These are phyloP conservation scores for Apiospora saccharicola DNA, from an alignment of 2,329 filamentous ascomycete species.

Conservation along the genomic window DNA sequence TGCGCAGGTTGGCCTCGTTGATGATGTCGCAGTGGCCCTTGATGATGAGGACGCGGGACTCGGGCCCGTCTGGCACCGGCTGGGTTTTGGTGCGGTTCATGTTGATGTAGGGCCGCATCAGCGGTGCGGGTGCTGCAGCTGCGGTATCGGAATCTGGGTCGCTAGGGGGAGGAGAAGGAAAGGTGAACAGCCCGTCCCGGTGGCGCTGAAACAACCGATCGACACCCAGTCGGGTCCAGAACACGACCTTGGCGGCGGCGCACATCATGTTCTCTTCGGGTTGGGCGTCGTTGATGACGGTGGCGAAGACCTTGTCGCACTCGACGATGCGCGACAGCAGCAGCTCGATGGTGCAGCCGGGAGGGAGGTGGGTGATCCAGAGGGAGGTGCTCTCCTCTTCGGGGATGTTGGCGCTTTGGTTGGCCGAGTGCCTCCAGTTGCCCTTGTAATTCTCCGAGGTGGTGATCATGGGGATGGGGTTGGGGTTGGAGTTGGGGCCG, in stretches of 20 bases:
- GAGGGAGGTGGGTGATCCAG: constrained; percentile 60
- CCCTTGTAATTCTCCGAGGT: constrained; percentile 43
- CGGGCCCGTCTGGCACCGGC: constrained; percentile 35
- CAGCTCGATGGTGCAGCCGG: constrained; percentile 48
- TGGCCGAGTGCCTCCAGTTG: constrained; percentile 45
- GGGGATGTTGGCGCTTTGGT: constrained; percentile 50
- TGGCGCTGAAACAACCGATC: constrained; percentile 55
- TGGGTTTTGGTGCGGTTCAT: constrained; percentile 58
- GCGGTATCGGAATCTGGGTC: too few relatives aligned
- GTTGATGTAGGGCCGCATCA: constrained; percentile 43
- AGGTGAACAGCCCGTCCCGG: constrained; percentile 50
- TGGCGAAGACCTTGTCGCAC: constrained; percentile 59
- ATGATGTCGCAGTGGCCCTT: constrained; percentile 53
- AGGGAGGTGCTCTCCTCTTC: constrained; percentile 56
- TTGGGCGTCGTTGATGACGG: constrained; percentile 57
- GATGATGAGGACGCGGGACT: constrained; percentile 60
- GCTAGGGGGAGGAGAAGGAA: constrained; percentile 32
- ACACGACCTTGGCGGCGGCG: constrained; percentile 50
- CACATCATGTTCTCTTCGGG: constrained; percentile 29
- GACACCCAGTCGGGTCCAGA: constrained; percentile 57
- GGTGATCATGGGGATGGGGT: background rate
- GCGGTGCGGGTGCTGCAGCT: too few relatives aligned
- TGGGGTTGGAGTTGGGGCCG: too few relatives aligned
- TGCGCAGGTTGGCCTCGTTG: constrained; percentile 48
- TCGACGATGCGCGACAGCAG: constrained; percentile 54